Conservation (phyloP, 1,284 basidiomycete species). For the Pholiota adiposa region DNA sequence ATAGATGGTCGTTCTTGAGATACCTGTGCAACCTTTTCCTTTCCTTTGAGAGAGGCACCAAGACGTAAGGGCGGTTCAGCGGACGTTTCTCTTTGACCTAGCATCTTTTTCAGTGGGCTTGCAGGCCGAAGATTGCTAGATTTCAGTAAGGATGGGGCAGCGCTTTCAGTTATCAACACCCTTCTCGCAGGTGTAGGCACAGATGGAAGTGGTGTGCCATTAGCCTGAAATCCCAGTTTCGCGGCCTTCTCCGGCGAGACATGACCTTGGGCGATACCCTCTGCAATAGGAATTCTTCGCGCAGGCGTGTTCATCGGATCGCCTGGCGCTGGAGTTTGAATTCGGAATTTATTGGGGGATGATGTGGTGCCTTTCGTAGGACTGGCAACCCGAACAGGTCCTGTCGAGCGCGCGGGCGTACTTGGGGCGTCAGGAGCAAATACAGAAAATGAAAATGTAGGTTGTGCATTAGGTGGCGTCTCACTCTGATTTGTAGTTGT, state of each 20-base stretch:
- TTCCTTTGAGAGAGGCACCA: slow-evolving; percentile 24
- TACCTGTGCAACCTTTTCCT: slow-evolving; percentile 29
- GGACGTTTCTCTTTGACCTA: slow-evolving; percentile 22
- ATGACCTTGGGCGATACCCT: slow-evolving; percentile 52
- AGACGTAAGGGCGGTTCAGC: slow-evolving; percentile 16
- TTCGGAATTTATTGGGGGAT: slow-evolving; percentile 39
- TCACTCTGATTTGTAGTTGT: slow-evolving; percentile 8
- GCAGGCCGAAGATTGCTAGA: slow-evolving; percentile 29
- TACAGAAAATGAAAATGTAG: slow-evolving; percentile 28
- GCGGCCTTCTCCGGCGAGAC: slow-evolving; percentile 50
- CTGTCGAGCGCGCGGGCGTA: slow-evolving; percentile 30
- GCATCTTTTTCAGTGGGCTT: slow-evolving; percentile 33
- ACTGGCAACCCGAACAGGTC: slow-evolving; percentile 35
- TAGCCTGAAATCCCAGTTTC: slow-evolving; percentile 27
- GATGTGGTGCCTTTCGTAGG: slow-evolving; percentile 22
- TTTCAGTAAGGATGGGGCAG: slow-evolving; percentile 31
- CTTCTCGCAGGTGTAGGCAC: slow-evolving; percentile 59
- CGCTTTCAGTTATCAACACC: slow-evolving; percentile 42
- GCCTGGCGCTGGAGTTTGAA: slow-evolving; percentile 34
- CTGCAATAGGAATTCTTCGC: slow-evolving; percentile 57
- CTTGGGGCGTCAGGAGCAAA: slow-evolving; percentile 26
- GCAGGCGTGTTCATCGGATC: slow-evolving; percentile 59
- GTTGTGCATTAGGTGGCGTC: slow-evolving; percentile 11
- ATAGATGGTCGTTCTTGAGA: slow-evolving; percentile 17
- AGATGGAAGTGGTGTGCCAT: slow-evolving; percentile 29